These are phyloP conservation scores for Myochromella boudieri DNA, from an alignment of 768 basidiomycete species.

Conservation along the genomic window DNA sequence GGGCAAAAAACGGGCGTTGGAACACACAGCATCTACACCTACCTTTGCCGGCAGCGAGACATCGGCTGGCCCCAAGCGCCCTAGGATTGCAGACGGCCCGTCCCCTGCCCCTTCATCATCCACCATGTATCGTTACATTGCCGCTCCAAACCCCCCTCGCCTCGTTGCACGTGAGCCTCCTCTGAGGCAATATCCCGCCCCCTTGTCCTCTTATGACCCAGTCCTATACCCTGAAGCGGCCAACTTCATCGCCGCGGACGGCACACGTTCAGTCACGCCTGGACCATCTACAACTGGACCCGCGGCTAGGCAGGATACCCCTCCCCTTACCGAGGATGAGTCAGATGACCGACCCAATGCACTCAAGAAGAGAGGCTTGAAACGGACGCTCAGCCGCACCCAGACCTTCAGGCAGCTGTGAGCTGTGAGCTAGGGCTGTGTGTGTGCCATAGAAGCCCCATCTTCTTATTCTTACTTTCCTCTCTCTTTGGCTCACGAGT, in stretches of 20 bases:
- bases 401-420: constrained; percentile 32
- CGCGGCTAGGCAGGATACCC: constrained; percentile 10
- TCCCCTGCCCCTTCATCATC: neutral
- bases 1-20: constrained; percentile 15
- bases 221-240: constrained; percentile 35
- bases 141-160: neutral
- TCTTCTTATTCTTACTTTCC: neutral
- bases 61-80: constrained; percentile 12
- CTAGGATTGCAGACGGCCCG: constrained; percentile 8
- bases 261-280: constrained; percentile 15
- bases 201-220: constrained; percentile 33
- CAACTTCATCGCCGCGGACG: constrained; percentile 25
- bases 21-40: constrained; percentile 8
- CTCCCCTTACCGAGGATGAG: constrained; percentile 4
- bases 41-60: constrained; percentile 1
- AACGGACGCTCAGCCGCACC: constrained; percentile 28
- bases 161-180: constrained; percentile 12
- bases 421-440: too few relatives aligned
- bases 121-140: too few relatives aligned
- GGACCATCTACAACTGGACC: neutral
- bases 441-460: too few relatives aligned
- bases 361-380: constrained; percentile 17
- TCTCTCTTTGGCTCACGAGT: neutral
- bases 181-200: constrained; percentile 36
- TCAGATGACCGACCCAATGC: neutral